Conservation (phyloP, 2,329 filamentous ascomycete genomes). For the Orbilia oligospora region DNA sequence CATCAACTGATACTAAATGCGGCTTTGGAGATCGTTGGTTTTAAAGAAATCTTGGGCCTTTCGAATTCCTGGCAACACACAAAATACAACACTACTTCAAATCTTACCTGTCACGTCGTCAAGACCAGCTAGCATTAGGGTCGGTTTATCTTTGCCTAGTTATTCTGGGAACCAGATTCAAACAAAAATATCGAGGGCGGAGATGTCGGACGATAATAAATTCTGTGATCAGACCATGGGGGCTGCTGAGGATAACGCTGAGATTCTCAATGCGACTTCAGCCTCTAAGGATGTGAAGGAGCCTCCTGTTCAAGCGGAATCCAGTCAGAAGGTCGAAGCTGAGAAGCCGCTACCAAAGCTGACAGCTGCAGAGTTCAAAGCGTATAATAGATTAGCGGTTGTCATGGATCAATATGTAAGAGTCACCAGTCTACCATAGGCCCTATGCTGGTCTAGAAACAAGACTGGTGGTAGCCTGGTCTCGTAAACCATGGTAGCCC, state of each 20-base stretch:
- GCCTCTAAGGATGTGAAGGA: slow-evolving; percentile 12
- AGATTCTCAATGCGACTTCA: slow-evolving; percentile 27
- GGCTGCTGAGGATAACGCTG: slow-evolving; percentile 38
- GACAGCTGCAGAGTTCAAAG: slow-evolving; percentile 76
- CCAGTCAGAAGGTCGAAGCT: slow-evolving; percentile 15
- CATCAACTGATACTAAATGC: slow-evolving; percentile 11
- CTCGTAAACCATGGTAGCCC: no score
- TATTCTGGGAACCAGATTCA: not conserved
- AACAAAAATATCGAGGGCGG: not conserved
- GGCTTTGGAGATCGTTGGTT: slow-evolving; percentile 4
- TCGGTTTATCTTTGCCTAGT: not conserved
- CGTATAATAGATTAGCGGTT: slow-evolving; percentile 81
- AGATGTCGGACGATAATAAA: slow-evolving; percentile 40
- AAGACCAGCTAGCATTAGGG: not conserved
- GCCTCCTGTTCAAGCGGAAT: slow-evolving; percentile 17
- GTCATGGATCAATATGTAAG: slow-evolving; percentile 81
- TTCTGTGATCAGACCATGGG: slow-evolving; percentile 42
- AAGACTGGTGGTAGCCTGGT: no score
- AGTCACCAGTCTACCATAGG: slow-evolving; percentile 48
- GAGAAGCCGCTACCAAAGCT: slow-evolving; percentile 73
- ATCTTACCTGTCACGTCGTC: not conserved
- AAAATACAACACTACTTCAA: slow-evolving; percentile 35
- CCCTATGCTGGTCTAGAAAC: slow-evolving; percentile 39
- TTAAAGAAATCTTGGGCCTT: not conserved
- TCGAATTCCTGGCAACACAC: slow-evolving; percentile 42